These are phyloP conservation scores for Fraxinus ornus DNA, from an alignment of 305 asterid genomes.

Conservation along the genomic window DNA sequence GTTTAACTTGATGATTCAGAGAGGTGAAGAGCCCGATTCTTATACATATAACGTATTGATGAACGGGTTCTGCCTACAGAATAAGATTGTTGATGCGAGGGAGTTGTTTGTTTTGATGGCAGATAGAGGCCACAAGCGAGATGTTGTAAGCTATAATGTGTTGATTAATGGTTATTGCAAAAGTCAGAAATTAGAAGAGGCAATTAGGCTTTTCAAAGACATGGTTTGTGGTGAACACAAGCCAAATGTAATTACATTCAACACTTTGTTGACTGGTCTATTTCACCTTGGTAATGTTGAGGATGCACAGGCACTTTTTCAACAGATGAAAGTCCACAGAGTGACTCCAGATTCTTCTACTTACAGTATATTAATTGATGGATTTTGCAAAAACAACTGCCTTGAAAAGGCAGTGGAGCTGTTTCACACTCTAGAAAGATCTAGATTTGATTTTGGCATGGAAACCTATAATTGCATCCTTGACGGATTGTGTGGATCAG, in stretches of 20 bases:
- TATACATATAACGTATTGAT: conserved; percentile 57
- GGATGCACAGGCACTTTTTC: conserved; percentile 41
- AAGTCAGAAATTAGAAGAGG: conserved; percentile 40
- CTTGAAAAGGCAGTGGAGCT: conserved; percentile 58
- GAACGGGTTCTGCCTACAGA: conserved; percentile 58
- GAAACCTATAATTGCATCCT: conserved; percentile 47
- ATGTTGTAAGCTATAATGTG: conserved; percentile 44
- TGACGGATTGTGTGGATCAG: conserved; percentile 65
- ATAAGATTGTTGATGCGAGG: conserved; percentile 55
- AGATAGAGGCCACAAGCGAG: conserved; percentile 42
- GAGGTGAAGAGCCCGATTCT: conserved; percentile 63
- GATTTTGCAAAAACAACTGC: conserved; percentile 60
- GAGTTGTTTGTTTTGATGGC: conserved; percentile 52
- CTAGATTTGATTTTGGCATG: conserved; percentile 38
- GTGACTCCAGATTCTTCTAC: conserved; percentile 45
- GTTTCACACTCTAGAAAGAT: conserved; percentile 46
- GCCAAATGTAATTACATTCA: conserved; percentile 52
- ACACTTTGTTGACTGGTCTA: conserved; percentile 54
- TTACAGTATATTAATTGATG: conserved; percentile 51
- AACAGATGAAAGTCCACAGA: conserved; percentile 43
- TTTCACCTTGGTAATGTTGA: conserved; percentile 46
- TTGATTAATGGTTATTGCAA: conserved; percentile 72
- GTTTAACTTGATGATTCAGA: conserved; percentile 57
- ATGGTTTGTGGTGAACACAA: conserved; percentile 42
- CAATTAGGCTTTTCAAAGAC: conserved; percentile 46